Base-by-base conservation (phyloP, 805 yeast species). In the Isabelozyma pseudorhagii region DNA sequence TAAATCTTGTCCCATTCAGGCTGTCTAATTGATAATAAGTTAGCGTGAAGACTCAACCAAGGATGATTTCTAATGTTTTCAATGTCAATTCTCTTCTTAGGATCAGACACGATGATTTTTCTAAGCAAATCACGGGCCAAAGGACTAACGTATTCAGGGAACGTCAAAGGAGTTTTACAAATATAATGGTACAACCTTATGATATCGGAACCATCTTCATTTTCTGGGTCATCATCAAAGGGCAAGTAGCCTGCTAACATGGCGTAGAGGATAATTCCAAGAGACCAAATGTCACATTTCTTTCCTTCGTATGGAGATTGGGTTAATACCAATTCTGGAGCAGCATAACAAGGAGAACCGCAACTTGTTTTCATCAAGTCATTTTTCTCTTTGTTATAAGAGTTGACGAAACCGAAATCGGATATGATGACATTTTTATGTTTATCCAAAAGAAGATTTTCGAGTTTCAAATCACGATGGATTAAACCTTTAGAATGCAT, bases 301-400 rank as follows among this genome's bases (percentile, higher is more conserved):
- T 90, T 81, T 18, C 97, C 97, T 57, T 88, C 90, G 64, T 94
- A 94, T 13, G 96, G 91, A 47, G 84, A 80, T 54, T 84, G 89
- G 10, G 93, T 86, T 29, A 91, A 85, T 3, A 94, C 99, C 50
- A 94, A 72, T 65, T 94, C 99, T 0, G 99, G 99, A 1, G 99
- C 99, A 0, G 99, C 99, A 68, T 93, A 93, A 67, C 99, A 93
- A 0, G 99, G 99, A 3, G 97, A 89, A 1, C 99, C 99, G 67
- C 99, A 93, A 38, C 92, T 83, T 1, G 98, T 93, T 63, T 84
- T 85, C 98, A 93, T 94, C 42, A 89, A 72, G 64, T 90, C 97
- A 55, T 78, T 65, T 48, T 69, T 79, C 17, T 77, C 78, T 36
- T 70, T 68, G 44, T 69, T 71, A 69, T 85, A 94, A 28, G 93